Conservation (phyloP, 2,329 filamentous ascomycete species). For the Aspergillus unguis region DNA sequence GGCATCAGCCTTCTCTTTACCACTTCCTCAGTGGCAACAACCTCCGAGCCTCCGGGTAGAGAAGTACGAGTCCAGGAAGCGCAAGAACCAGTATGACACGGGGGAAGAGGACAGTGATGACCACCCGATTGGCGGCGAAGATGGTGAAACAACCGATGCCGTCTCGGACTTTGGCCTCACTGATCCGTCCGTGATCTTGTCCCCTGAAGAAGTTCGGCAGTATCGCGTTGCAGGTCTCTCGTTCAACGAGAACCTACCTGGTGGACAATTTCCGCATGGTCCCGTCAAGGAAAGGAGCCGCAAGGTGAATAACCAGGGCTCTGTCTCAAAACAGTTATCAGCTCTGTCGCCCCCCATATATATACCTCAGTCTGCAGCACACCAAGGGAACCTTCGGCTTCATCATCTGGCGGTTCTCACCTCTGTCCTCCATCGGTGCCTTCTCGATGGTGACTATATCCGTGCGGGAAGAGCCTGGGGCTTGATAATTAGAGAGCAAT, state of each 20-base stretch:
- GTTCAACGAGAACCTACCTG: conserved; percentile 37
- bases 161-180: conserved; percentile 24
- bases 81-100: conserved; percentile 27
- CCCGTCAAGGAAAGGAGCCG: conserved; percentile 17
- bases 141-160: conserved; percentile 29
- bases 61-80: conserved; percentile 37
- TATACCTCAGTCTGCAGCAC: conserved; percentile 29
- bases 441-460: conserved; percentile 66
- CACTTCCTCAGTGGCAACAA: conserved; percentile 37
- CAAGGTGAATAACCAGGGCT: conserved; percentile 13
- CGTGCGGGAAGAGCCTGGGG: conserved; percentile 74
- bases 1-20: conserved; percentile 38
- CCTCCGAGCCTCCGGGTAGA: conserved; percentile 33
- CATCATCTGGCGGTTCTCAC: conserved; percentile 65
- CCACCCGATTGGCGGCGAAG: conserved; percentile 16
- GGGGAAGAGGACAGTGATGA: conserved; percentile 26
- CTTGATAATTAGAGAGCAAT: conserved; percentile 63
- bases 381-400: conserved; percentile 37
- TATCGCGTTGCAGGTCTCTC: conserved; percentile 43
- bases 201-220: conserved; percentile 43
- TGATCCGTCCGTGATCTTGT: conserved; percentile 28
- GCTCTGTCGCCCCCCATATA: conserved; percentile 34
- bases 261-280: conserved; percentile 42
- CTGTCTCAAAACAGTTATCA: conserved; percentile 28
- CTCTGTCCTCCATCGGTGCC: conserved; percentile 67